Base-by-base conservation (phyloP, 2,329 filamentous ascomycete genomes). In the Thermoascus crustaceus region DNA sequence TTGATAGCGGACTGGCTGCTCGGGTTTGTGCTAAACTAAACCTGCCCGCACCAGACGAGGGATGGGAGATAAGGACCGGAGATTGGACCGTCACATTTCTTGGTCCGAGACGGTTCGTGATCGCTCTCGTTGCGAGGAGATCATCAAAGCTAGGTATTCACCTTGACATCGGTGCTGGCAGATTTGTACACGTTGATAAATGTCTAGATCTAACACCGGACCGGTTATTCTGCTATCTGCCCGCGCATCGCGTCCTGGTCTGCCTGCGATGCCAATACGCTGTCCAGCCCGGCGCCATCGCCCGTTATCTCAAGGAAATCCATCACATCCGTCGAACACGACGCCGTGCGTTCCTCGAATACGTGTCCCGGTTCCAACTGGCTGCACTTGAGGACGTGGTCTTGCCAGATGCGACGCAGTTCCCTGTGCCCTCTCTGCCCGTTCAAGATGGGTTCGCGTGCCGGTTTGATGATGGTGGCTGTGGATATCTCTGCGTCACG, bases 241-340 rank as follows among this genome's bases (percentile, higher is more conserved):
- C 40, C 4, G 19, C 30, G 7, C 37, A 52, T 30, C 39, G 32
- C 18, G 42, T 48, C 4, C 14, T 49, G 3, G 36, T 55, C 34
- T 56, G 51, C 34, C 43, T 31, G 6, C 14, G 21, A 9, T 56
- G 52, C 32, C 43, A 22, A n/a, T 51, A 54, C 23, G 52, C 51
- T 3, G 42, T 56, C 14, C 49, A 53, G 31, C 50, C 48, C 7
- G 35, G 34, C 3, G 53, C 46, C 4, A 32, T 56, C 4, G 11
- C 30, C n/a, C 48, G 53, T 6, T 52, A 56, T 35, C 37, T 56
- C 13, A 56, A 56, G 23, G 53, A 56, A 14, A 53, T 55, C 19
- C 52, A 55, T 30, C 40, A 44, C 23, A 35, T 56, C 11, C 31
- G 35, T 18, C 41, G 42, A 9, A 19, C 25, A 7, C 18, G 20